A percentile compares a stretch with the other conserved stretches of the same genome.
Evolutionary conservation across 495 filamentous ascomycete species (phyloP).

Genomic region (Hypoxylon cercidicola): DNA sequence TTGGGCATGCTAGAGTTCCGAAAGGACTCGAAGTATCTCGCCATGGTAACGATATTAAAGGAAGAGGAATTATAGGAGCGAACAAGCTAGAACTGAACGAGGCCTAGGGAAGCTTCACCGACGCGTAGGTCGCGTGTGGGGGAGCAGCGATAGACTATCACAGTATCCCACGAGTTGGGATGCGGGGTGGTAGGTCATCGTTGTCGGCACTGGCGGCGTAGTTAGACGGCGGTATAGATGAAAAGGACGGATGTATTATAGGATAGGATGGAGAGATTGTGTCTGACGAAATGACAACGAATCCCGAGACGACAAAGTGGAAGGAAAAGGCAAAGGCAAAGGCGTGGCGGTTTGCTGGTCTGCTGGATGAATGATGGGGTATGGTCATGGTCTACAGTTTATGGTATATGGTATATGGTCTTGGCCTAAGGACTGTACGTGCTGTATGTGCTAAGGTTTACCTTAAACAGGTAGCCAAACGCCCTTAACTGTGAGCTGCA

Average conservation of each 20-base stretch:
- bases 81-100: background rate
- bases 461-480: background rate
- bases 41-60: conserved; percentile 53
- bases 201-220: conserved; percentile 38
- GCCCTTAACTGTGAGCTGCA: conserved; percentile 29
- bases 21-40: conserved; percentile 73
- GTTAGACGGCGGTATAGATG: conserved; percentile 7
- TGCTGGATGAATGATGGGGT: conserved; percentile 7
- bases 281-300: conserved; percentile 11
- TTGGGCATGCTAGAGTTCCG: conserved; percentile 76
- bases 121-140: conserved; percentile 45
- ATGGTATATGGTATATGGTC: too few relatives aligned
- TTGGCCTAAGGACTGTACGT: background rate
- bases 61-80: background rate
- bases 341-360: conserved; percentile 17
- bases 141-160: conserved; percentile 42
- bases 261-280: conserved; percentile 19
- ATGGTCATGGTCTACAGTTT: too few relatives aligned
- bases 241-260: background rate
- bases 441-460: conserved; percentile 14
- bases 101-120: conserved; percentile 31
- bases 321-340: conserved; percentile 11
- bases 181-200: conserved; percentile 48
- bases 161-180: conserved; percentile 45
- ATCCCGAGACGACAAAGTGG: conserved; percentile 13